Percentiles rank a stretch among this genome's conserved stretches.
phyloP scores from a whole-genome alignment of 345 rosid species.

The Passiflora organensis region DNA sequence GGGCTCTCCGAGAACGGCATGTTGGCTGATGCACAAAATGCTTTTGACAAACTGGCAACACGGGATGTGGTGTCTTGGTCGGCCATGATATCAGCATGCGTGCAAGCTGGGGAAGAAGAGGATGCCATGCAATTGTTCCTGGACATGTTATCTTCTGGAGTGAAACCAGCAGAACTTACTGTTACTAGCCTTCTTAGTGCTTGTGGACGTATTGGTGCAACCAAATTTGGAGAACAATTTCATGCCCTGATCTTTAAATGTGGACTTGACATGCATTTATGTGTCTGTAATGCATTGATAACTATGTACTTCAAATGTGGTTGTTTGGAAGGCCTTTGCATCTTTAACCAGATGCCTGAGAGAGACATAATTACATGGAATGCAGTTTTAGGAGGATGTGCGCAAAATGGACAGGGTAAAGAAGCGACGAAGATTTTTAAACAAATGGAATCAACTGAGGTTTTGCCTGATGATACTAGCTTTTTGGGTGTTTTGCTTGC shows the following conservation, averaged over 20 bases:
- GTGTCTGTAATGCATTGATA: slow-evolving; percentile 26
- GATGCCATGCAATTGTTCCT: slow-evolving; percentile 23
- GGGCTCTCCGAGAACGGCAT: slow-evolving; percentile 19
- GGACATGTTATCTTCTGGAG: slow-evolving; percentile 22
- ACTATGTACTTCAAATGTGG: slow-evolving; percentile 27
- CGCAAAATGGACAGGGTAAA: slow-evolving; percentile 23
- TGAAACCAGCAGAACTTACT: slow-evolving; percentile 20
- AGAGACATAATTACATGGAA: slow-evolving; percentile 29
- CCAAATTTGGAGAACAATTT: slow-evolving; percentile 26
- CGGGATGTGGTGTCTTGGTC: slow-evolving; percentile 26
- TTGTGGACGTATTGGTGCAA: slow-evolving; percentile 19
- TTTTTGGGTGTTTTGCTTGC: slow-evolving; percentile 23
- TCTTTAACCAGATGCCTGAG: slow-evolving; percentile 21
- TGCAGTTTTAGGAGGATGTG: slow-evolving; percentile 29
- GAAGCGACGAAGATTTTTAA: slow-evolving; percentile 21
- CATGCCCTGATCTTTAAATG: slow-evolving; percentile 21
- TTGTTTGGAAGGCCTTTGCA: slow-evolving; percentile 17
- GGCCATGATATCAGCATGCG: slow-evolving; percentile 24
- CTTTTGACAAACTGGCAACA: slow-evolving; percentile 19
- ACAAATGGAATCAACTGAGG: slow-evolving; percentile 20
- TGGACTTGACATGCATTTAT: slow-evolving; percentile 22
- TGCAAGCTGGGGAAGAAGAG: slow-evolving; percentile 22
- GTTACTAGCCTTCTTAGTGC: slow-evolving; percentile 26
- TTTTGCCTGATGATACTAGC: slow-evolving; percentile 24
- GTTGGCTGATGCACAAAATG: slow-evolving; percentile 21